Evolutionary conservation across 1,284 basidiomycete genomes (phyloP).

Genomic region (Malassezia nana): DNA sequence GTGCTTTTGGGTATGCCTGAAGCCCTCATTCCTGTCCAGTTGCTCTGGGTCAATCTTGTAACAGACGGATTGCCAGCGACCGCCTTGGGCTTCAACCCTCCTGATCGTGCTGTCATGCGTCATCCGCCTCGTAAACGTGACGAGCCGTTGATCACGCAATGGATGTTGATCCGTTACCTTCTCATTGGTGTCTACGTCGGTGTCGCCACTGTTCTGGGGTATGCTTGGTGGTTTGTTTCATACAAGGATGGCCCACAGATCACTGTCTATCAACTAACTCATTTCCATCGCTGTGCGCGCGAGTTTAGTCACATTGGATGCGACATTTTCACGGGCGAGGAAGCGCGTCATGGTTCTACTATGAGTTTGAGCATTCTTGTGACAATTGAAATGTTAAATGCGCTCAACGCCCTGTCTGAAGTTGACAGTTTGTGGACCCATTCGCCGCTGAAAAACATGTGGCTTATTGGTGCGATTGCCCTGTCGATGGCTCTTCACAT

Average conservation of each 20-base stretch:
- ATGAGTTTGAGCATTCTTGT: slow-evolving; percentile 90
- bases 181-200: slow-evolving; percentile 89
- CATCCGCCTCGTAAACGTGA: slow-evolving; percentile 75
- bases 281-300: slow-evolving; percentile 56
- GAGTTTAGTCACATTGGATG: slow-evolving; percentile 82
- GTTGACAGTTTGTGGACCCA: slow-evolving; percentile 81
- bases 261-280: slow-evolving; percentile 76
- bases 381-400: slow-evolving; percentile 97
- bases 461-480: slow-evolving; percentile 59
- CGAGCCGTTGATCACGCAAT: slow-evolving; percentile 80
- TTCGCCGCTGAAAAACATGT: slow-evolving; percentile 86
- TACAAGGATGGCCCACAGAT: slow-evolving; percentile 85
- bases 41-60: slow-evolving; percentile 62
- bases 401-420: slow-evolving; percentile 96
- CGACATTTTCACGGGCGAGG: slow-evolving; percentile 76
- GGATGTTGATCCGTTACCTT: slow-evolving; percentile 92
- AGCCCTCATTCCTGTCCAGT: slow-evolving; percentile 90
- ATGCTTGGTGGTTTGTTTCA: slow-evolving; percentile 97
- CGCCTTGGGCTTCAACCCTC: slow-evolving; percentile 95
- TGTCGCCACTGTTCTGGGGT: slow-evolving; percentile 85
- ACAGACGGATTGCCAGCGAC: slow-evolving; percentile 85
- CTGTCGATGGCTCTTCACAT: slow-evolving; percentile 78
- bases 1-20: slow-evolving; percentile 97
- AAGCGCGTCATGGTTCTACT: slow-evolving; percentile 72
- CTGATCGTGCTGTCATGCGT: slow-evolving; percentile 83